phyloP scores from a whole-genome alignment of 768 basidiomycete genomes.

The Boletus rubroflammeus region DNA sequence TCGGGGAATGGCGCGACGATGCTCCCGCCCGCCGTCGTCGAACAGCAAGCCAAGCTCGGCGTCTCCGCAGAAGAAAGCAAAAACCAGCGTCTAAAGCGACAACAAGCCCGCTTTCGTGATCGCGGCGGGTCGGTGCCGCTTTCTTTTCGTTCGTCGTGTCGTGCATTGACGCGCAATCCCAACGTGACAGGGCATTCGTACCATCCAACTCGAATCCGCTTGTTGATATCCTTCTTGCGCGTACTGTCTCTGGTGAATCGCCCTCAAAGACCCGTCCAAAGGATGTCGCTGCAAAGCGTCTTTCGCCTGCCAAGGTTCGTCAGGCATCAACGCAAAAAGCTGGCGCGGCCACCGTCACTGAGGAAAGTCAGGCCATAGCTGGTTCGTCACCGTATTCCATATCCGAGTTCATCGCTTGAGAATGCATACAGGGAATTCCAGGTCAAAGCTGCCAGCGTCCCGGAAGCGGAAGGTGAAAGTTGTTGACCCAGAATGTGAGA shows the following conservation, averaged over 20 bases:
- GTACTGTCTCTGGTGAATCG: conserved; percentile 45
- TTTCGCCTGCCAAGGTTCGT: background rate
- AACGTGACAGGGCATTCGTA: conserved; percentile 55
- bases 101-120: conserved; percentile 65
- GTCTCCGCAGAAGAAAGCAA: conserved; percentile 56
- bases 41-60: conserved; percentile 24
- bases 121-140: conserved; percentile 52
- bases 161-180: background rate
- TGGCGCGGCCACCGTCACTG: too few species aligned
- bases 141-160: background rate
- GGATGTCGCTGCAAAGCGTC: background rate
- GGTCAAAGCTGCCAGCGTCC: conserved; percentile 1
- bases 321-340: background rate
- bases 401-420: background rate
- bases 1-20: conserved; percentile 1
- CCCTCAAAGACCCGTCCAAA: conserved; percentile 34
- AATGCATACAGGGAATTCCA: conserved; percentile 12
- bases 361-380: conserved; percentile 1
- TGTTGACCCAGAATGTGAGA: conserved; percentile 3
- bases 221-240: conserved; percentile 49
- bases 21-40: conserved; percentile 6
- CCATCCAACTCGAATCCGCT: conserved; percentile 49
- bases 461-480: conserved; percentile 11
- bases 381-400: conserved; percentile 9
- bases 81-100: conserved; percentile 55